Conservation (phyloP, 495 filamentous ascomycete genomes). For the Aspergillus saccharolyticus region DNA sequence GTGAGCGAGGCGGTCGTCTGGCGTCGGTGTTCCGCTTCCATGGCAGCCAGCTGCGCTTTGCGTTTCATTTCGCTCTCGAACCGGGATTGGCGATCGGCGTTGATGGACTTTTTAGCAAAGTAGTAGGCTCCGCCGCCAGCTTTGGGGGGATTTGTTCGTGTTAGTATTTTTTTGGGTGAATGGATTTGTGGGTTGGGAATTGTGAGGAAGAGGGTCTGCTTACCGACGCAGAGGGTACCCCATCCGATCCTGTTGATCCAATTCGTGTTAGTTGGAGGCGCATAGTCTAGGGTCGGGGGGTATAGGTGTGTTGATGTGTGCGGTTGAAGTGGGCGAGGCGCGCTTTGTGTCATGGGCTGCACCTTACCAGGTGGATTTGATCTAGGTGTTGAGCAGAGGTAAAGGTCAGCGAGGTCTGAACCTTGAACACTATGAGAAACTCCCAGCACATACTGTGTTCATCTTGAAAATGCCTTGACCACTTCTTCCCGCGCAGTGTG, state of each 20-base stretch:
- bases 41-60: slow-evolving; percentile 55
- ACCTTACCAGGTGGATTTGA: slow-evolving; percentile 50
- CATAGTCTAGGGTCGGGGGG: too few relatives aligned
- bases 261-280: too few relatives aligned
- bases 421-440: too few relatives aligned
- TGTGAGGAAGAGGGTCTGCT: not conserved
- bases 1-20: slow-evolving; percentile 13
- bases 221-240: slow-evolving; percentile 79
- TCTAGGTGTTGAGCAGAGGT: slow-evolving; percentile 28
- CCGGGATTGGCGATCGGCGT: slow-evolving; percentile 72
- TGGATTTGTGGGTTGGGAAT: too few relatives aligned
- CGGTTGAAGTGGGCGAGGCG: too few relatives aligned
- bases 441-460: slow-evolving; percentile 45
- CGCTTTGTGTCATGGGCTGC: too few relatives aligned
- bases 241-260: slow-evolving; percentile 63
- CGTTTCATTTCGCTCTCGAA: slow-evolving; percentile 62
- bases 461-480: slow-evolving; percentile 21
- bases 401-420: not conserved
- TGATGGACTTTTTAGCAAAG: slow-evolving; percentile 92
- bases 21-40: slow-evolving; percentile 50
- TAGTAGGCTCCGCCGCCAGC: slow-evolving; percentile 91
- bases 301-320: too few relatives aligned
- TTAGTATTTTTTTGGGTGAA: slow-evolving; percentile 2
- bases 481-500: not conserved
- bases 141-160: slow-evolving; percentile 21